These are phyloP conservation scores for Geosmithia putterillii DNA, from an alignment of 2,329 filamentous ascomycete genomes.

Conservation along the genomic window DNA sequence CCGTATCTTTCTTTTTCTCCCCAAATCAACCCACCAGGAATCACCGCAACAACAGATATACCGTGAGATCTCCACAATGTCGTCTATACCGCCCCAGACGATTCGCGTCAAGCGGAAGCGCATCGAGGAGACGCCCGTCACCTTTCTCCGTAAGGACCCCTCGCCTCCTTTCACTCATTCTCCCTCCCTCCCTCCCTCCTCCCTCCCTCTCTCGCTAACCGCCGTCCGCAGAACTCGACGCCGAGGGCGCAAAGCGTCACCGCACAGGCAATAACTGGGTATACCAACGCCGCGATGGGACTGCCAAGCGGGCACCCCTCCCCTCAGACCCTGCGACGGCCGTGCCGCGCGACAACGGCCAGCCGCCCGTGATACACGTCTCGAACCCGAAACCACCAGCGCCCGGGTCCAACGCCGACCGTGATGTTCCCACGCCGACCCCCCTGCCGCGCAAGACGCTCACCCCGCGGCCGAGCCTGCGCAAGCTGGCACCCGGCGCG, in stretches of 20 bases:
- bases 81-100: conserved; percentile 38
- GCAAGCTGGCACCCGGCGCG: not conserved
- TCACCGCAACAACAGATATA: not conserved
- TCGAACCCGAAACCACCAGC: too few relatives aligned
- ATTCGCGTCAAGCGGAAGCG: conserved; percentile 52
- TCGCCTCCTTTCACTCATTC: too few relatives aligned
- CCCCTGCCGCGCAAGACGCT: not conserved
- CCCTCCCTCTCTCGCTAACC: not conserved
- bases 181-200: conserved; percentile 7
- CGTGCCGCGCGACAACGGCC: conserved; percentile 7
- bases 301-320: not conserved
- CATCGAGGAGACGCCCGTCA: conserved; percentile 38
- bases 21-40: not conserved
- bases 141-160: conserved; percentile 46
- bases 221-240: conserved; percentile 31
- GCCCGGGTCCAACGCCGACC: conserved; percentile 22
- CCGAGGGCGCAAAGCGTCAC: conserved; percentile 35
- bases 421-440: conserved; percentile 8
- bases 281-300: conserved; percentile 37
- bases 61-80: conserved; percentile 24
- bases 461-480: not conserved
- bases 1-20: not conserved
- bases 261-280: conserved; percentile 38
- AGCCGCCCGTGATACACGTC: conserved; percentile 34
- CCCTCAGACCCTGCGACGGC: not conserved